A percentile compares a stretch with the other conserved stretches of the same genome.
Evolutionary conservation across 208 protist genomes (phyloP).

Genomic region (Crithidia expoeki): DNA sequence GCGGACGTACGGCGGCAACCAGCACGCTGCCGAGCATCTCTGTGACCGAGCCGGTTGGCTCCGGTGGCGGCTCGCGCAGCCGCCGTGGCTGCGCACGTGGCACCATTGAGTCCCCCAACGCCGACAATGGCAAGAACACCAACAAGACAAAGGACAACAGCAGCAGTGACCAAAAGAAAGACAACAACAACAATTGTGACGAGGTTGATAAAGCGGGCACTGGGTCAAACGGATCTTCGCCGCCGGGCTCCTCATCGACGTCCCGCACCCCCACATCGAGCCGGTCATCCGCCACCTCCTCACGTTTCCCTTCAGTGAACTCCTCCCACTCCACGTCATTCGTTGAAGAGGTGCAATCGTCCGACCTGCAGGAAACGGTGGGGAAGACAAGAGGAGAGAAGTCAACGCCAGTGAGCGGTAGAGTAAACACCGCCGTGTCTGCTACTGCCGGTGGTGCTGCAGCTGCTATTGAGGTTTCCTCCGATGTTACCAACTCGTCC

Average conservation of each 20-base stretch:
- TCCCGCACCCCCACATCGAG: slow-evolving; percentile 26
- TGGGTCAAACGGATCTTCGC: slow-evolving; percentile 4
- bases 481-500: slow-evolving; percentile 23
- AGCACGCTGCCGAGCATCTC: background rate
- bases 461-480: background rate
- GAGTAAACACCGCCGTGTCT: background rate
- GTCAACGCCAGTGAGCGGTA: background rate
- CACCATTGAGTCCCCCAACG: background rate
- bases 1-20: background rate
- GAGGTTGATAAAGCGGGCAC: background rate
- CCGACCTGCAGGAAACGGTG: background rate
- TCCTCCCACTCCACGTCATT: slow-evolving; percentile 10
- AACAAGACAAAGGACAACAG: background rate
- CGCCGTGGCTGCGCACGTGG: background rate
- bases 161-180: background rate
- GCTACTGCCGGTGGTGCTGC: background rate
- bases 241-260: background rate
- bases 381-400: slow-evolving; percentile 5
- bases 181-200: background rate
- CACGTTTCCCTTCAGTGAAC: background rate
- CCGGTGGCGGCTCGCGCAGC: background rate
- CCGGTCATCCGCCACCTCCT: background rate
- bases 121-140: background rate
- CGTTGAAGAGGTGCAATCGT: background rate
- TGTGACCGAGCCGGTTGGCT: background rate